Percentiles rank a stretch among this genome's conserved stretches.
Conservation (phyloP, 192 early-diverging fungal species). For the Coemansia sp. region DNA sequence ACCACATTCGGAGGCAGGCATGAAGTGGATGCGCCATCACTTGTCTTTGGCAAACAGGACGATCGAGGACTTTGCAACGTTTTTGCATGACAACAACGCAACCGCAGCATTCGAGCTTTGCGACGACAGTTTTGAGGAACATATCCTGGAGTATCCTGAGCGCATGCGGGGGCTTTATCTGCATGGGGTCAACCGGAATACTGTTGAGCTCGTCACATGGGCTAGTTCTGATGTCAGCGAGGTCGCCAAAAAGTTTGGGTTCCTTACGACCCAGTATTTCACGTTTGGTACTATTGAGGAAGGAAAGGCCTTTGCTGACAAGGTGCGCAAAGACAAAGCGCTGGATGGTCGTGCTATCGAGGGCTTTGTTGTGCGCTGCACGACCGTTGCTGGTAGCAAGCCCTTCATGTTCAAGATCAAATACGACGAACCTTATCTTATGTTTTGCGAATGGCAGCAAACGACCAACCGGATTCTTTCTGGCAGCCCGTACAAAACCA, state of each 20-base stretch:
- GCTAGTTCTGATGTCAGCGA: slow-evolving; percentile 61
- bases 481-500: slow-evolving; percentile 49
- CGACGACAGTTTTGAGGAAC: slow-evolving; percentile 96
- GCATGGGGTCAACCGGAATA: slow-evolving; percentile 90
- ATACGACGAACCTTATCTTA: slow-evolving; percentile 90
- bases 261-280: slow-evolving; percentile 60
- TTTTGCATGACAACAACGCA: slow-evolving; percentile 69
- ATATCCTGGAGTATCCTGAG: slow-evolving; percentile 82
- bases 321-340: slow-evolving; percentile 64
- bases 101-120: slow-evolving; percentile 86
- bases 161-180: slow-evolving; percentile 83
- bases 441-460: slow-evolving; percentile 96
- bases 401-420: slow-evolving; percentile 89
- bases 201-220: slow-evolving; percentile 70
- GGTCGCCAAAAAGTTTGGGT: slow-evolving; percentile 77
- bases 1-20: slow-evolving; percentile 61
- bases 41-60: slow-evolving; percentile 61
- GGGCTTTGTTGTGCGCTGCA: slow-evolving; percentile 91
- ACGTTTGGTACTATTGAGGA: slow-evolving; percentile 62
- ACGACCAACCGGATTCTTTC: slow-evolving; percentile 70
- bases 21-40: slow-evolving; percentile 77
- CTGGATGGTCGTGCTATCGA: slow-evolving; percentile 80
- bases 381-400: slow-evolving; percentile 14
- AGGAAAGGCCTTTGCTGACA: slow-evolving; percentile 68
- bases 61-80: slow-evolving; percentile 66